A percentile compares a stretch with the other conserved stretches of the same genome.
Evolutionary conservation across 2,329 filamentous ascomycete species (phyloP).

Genomic region (Drechslerella coelobrocha): DNA sequence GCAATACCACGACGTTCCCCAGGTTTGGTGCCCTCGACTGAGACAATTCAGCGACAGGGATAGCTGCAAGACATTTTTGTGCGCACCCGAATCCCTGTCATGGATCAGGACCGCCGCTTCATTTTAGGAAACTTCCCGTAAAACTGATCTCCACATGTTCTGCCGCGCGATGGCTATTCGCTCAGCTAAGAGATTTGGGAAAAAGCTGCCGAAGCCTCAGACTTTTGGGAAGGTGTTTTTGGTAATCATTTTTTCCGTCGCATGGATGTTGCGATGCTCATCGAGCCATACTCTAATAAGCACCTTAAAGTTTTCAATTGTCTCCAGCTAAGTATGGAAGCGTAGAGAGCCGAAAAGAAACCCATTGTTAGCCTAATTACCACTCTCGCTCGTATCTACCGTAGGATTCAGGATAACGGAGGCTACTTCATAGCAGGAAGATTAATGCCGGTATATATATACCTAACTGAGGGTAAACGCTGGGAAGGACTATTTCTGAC

Average conservation of each 20-base stretch:
- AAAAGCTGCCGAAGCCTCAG: constrained; percentile 29
- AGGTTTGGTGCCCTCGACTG: constrained; percentile 29
- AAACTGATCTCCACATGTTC: constrained; percentile 19
- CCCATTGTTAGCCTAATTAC: no score
- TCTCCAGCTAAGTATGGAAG: no score
- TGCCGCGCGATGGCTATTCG: constrained; percentile 5
- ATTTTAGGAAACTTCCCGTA: constrained; percentile 48
- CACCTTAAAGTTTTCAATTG: no score
- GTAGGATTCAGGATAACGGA: no score
- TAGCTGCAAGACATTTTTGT: constrained; percentile 24
- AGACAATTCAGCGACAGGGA: constrained; percentile 1
- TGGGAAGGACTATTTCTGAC: background rate
- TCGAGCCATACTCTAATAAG: no score
- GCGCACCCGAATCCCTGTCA: constrained; percentile 37
- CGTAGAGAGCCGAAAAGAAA: no score
- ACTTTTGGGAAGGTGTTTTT: constrained; percentile 33
- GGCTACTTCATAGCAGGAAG: no score
- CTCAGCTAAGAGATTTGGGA: background rate
- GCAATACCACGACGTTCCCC: constrained; percentile 34
- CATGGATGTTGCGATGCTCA: constrained; percentile 8
- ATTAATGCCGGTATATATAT: no score
- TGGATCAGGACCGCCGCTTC: constrained; percentile 33
- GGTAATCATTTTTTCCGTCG: background rate
- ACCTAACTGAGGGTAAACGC: background rate
- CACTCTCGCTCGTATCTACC: no score